Conservation (phyloP, 2,329 filamentous ascomycete genomes). For the Claviceps sp. region DNA sequence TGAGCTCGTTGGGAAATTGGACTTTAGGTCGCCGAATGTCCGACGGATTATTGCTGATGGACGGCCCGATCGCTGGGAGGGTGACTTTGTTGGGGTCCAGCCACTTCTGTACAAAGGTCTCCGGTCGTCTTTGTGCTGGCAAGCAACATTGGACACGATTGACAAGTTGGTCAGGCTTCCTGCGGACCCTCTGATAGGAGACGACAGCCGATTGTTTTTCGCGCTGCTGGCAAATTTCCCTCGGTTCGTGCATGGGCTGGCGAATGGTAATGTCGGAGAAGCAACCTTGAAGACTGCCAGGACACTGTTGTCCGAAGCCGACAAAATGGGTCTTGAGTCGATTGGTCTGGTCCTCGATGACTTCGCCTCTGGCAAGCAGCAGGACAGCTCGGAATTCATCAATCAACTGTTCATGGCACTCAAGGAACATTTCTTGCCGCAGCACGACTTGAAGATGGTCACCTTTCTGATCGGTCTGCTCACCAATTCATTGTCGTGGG, state of each 20-base stretch:
- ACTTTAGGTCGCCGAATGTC: slow-evolving; percentile 58
- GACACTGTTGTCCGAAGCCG: slow-evolving; percentile 57
- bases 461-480: slow-evolving; percentile 85
- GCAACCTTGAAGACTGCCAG: slow-evolving; percentile 50
- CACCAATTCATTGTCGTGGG: slow-evolving; percentile 78
- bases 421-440: slow-evolving; percentile 65
- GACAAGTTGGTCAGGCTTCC: slow-evolving; percentile 69
- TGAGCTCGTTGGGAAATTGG: slow-evolving; percentile 69
- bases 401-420: slow-evolving; percentile 60
- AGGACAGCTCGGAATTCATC: slow-evolving; percentile 62
- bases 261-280: slow-evolving; percentile 44
- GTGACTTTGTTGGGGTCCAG: slow-evolving; percentile 74
- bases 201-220: slow-evolving; percentile 71
- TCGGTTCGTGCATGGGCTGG: slow-evolving; percentile 67
- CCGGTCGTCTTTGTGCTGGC: slow-evolving; percentile 71
- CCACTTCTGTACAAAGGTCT: slow-evolving; percentile 82
- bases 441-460: slow-evolving; percentile 70
- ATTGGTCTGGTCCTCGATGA: slow-evolving; percentile 57
- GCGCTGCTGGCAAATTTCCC: slow-evolving; percentile 86
- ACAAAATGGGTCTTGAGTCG: slow-evolving; percentile 53
- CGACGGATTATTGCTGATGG: slow-evolving; percentile 61
- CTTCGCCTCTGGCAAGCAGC: slow-evolving; percentile 55
- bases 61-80: slow-evolving; percentile 79
- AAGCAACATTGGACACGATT: slow-evolving; percentile 63
- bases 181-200: slow-evolving; percentile 67